phyloP scores from a whole-genome alignment of 257 asterid genomes.

The Solanum neorickii region DNA sequence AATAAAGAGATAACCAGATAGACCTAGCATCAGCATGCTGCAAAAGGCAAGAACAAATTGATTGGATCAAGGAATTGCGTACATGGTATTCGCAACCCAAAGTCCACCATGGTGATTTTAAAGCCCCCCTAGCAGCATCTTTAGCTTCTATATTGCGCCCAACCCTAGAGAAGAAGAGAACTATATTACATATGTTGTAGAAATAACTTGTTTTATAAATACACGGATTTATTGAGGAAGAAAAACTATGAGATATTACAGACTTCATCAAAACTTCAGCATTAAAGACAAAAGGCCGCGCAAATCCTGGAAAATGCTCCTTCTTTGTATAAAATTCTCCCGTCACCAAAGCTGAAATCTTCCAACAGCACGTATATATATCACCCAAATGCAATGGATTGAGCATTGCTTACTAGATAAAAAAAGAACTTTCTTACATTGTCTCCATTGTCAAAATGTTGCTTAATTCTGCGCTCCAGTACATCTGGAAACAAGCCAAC shows the following conservation, averaged over 20 bases:
- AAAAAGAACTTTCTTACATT: conserved; percentile 37
- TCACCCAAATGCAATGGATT: conserved; percentile 25
- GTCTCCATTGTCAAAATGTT: conserved; percentile 85
- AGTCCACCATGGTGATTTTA: conserved; percentile 99
- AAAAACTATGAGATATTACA: conserved; percentile 15
- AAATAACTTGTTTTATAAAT: not conserved
- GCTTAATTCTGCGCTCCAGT: conserved; percentile 60
- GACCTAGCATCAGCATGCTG: not conserved
- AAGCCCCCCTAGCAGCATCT: conserved; percentile 89
- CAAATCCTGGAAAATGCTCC: conserved; percentile 98
- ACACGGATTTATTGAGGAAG: not conserved
- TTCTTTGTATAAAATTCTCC: conserved; percentile 83
- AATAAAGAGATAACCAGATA: not conserved
- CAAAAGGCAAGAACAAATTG: not conserved
- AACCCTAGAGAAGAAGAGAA: conserved; percentile 36
- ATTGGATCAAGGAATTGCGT: not conserved
- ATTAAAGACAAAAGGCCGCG: conserved; percentile 79
- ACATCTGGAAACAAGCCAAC: conserved; percentile 92
- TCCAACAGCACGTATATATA: conserved; percentile 32
- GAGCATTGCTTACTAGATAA: conserved; percentile 11
- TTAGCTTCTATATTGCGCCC: conserved; percentile 72
- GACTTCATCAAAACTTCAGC: conserved; percentile 75
- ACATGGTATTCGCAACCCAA: conserved; percentile 85
- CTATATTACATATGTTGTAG: not conserved
- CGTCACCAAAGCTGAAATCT: conserved; percentile 98